Percentiles rank a stretch among this genome's conserved stretches.
Conservation (phyloP, 108 stramenopile species). For the Mediolabrus comicus region DNA sequence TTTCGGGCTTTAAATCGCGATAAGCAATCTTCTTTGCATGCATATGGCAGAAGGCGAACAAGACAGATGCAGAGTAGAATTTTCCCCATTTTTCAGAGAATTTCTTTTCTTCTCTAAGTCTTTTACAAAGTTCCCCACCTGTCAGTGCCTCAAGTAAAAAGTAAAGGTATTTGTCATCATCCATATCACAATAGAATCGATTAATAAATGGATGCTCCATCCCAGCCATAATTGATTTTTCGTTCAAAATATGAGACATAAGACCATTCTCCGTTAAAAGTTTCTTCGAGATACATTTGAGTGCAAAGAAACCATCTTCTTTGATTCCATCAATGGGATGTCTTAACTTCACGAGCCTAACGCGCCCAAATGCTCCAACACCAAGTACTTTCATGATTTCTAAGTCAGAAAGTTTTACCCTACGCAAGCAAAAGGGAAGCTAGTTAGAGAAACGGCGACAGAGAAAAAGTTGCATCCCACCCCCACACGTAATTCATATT, state of each 20-base stretch:
- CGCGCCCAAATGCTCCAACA: constrained; percentile 49
- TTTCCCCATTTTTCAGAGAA: constrained; percentile 52
- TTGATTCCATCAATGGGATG: constrained; percentile 23
- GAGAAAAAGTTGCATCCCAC: not conserved
- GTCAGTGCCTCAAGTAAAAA: constrained; percentile 63
- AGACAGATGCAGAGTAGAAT: constrained; percentile 59
- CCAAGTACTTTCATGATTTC: constrained; percentile 38
- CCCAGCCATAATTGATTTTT: constrained; percentile 47
- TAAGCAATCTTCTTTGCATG: constrained; percentile 71
- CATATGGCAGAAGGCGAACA: constrained; percentile 62
- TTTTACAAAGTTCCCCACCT: constrained; percentile 69
- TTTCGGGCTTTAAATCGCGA: constrained; percentile 75
- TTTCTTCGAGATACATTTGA: constrained; percentile 56
- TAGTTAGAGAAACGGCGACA: not conserved
- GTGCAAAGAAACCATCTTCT: constrained; percentile 47
- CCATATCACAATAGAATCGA: constrained; percentile 47
- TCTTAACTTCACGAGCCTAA: constrained; percentile 43
- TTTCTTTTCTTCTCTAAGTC: constrained; percentile 34
- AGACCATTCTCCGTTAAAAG: constrained; percentile 49
- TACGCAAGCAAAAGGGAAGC: not conserved
- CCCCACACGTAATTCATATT: not conserved
- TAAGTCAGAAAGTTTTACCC: constrained; percentile 35
- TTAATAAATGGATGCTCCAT: constrained; percentile 60
- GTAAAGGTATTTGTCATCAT: constrained; percentile 53
- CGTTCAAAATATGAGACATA: constrained; percentile 45